A percentile compares a stretch with the other conserved stretches of the same genome.
Evolutionary conservation across 2,329 filamentous ascomycete species (phyloP).

Genomic region (Fusarium pilosicola): DNA sequence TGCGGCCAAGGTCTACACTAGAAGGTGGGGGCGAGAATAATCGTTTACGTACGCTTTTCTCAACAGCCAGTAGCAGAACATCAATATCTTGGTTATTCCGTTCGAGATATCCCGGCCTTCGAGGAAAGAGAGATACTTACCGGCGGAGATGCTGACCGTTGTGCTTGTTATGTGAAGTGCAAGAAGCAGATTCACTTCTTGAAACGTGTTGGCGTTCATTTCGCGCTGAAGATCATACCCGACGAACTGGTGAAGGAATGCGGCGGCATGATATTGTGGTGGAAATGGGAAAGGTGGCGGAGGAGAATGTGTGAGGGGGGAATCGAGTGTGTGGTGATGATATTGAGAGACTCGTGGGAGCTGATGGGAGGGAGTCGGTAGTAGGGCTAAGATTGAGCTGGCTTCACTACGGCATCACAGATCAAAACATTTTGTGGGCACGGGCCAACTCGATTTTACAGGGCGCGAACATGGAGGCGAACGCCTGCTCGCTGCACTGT

Average conservation of each 20-base stretch:
- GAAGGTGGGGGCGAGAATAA: too few relatives aligned
- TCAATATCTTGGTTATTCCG: too few relatives aligned
- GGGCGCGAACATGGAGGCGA: too few relatives aligned
- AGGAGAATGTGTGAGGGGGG: slow-evolving; percentile 13
- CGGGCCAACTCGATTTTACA: neutral
- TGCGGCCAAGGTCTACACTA: too few relatives aligned
- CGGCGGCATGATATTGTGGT: neutral
- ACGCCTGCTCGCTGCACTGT: too few relatives aligned
- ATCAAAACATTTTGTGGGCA: neutral
- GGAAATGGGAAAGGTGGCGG: neutral
- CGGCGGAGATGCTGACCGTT: too few relatives aligned
- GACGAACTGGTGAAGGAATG: too few relatives aligned
- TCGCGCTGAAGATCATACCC: too few relatives aligned
- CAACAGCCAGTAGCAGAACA: too few relatives aligned
- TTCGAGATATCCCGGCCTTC: too few relatives aligned
- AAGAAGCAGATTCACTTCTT: neutral
- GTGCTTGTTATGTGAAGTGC: neutral
- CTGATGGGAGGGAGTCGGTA: slow-evolving; percentile 41
- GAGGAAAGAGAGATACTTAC: too few relatives aligned
- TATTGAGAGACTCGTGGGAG: slow-evolving; percentile 39
- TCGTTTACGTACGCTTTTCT: too few relatives aligned
- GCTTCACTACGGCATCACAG: slow-evolving; percentile 16
- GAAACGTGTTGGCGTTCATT: neutral
- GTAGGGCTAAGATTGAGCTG: slow-evolving; percentile 45
- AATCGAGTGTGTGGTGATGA: slow-evolving; percentile 37